phyloP scores from a whole-genome alignment of 768 basidiomycete species.

The Coprinopsis sp. region DNA sequence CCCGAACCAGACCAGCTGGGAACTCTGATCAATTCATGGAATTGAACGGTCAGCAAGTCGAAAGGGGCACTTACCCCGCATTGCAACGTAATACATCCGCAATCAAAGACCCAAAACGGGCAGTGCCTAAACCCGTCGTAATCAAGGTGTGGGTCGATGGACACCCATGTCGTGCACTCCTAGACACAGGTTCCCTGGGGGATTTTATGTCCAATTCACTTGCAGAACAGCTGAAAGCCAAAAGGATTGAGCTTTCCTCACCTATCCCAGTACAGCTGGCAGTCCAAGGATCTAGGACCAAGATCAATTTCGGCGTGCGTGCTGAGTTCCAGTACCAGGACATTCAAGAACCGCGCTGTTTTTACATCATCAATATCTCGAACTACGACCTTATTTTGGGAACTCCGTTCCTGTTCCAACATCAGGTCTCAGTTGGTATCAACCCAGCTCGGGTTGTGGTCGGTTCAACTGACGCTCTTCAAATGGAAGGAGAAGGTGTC shows the following conservation, averaged over 20 bases:
- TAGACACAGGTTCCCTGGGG: constrained; percentile 35
- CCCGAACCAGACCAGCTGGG: too few species aligned
- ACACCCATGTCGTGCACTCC: constrained; percentile 25
- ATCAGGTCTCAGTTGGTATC: constrained; percentile 22
- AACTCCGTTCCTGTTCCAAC: constrained; percentile 34
- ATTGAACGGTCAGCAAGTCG: constrained; percentile 17
- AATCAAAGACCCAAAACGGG: constrained; percentile 13
- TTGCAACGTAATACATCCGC: constrained; percentile 22
- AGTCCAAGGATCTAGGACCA: constrained; percentile 34
- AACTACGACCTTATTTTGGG: constrained; percentile 39
- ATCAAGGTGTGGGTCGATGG: constrained; percentile 29
- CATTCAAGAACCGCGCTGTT: constrained; percentile 24
- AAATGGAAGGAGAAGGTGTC: constrained; percentile 13
- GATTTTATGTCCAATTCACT: constrained; percentile 37
- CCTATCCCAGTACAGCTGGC: constrained; percentile 36
- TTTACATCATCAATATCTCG: constrained; percentile 37
- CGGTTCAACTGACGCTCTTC: too few species aligned
- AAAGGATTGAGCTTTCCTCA: constrained; percentile 18
- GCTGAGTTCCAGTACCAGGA: constrained; percentile 29
- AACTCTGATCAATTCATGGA: too few species aligned
- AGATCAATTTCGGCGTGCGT: constrained; percentile 24
- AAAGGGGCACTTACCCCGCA: constrained; percentile 15
- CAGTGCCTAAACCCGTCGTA: constrained; percentile 29
- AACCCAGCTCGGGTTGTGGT: constrained; percentile 23
- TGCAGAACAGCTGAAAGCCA: constrained; percentile 31